Conservation (phyloP, 2,329 filamentous ascomycete species). For the Cordyceps farinosa region DNA sequence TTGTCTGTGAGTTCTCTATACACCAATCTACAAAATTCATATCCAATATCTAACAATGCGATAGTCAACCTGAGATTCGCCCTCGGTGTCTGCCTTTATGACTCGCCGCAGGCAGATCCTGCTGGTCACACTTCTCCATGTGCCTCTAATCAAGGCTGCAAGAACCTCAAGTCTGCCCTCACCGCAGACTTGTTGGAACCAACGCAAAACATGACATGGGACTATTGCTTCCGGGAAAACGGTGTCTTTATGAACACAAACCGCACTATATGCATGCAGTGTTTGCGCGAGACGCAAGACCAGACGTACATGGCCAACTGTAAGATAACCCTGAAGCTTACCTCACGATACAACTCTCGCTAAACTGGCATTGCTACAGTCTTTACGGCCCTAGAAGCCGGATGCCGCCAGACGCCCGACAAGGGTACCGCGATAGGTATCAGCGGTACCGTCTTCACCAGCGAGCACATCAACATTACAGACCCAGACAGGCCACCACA, state of each 20-base stretch:
- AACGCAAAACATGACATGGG: conserved; percentile 29
- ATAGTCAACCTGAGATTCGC: conserved; percentile 50
- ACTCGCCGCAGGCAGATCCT: conserved; percentile 30
- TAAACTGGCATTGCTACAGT: neutral
- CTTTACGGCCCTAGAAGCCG: conserved; percentile 44
- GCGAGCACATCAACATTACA: conserved; percentile 38
- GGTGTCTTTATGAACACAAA: conserved; percentile 28
- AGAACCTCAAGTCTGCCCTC: conserved; percentile 37
- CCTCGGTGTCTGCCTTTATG: conserved; percentile 45
- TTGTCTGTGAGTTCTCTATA: conserved; percentile 40
- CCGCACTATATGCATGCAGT: conserved; percentile 39
- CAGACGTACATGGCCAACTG: conserved; percentile 49
- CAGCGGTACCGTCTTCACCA: conserved; percentile 41
- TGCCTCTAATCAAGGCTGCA: conserved; percentile 39
- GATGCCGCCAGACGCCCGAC: conserved; percentile 43
- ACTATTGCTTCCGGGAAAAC: conserved; percentile 39
- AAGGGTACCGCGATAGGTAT: conserved; percentile 38
- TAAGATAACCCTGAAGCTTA: conserved; percentile 27
- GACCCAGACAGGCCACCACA: conserved; percentile 25
- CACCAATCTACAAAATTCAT: too few species aligned
- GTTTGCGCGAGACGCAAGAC: conserved; percentile 38
- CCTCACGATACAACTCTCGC: too few species aligned
- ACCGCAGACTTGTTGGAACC: conserved; percentile 30
- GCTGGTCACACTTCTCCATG: conserved; percentile 40
- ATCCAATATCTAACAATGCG: conserved; percentile 21